Evolutionary conservation across 1,284 basidiomycete species (phyloP).

Genomic region (Albatrellus sp.): DNA sequence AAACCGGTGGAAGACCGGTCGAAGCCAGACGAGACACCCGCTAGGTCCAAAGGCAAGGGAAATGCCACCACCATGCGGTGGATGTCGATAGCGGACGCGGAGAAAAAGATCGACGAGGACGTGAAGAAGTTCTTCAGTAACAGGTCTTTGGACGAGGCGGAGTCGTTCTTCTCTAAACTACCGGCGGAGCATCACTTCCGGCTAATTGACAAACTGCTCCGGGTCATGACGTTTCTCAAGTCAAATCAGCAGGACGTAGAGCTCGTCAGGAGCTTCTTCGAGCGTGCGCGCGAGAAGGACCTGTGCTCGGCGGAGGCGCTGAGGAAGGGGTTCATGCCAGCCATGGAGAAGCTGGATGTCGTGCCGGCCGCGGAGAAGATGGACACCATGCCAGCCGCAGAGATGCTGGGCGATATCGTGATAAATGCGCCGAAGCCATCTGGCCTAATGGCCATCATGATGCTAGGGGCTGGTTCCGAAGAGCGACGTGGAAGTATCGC

Average conservation of each 20-base stretch:
- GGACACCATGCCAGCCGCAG: conserved; percentile 49
- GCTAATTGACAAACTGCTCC: conserved; percentile 69
- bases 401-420: conserved; percentile 75
- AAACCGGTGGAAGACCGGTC: conserved; percentile 31
- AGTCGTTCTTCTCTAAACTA: conserved; percentile 70
- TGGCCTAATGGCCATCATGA: conserved; percentile 60
- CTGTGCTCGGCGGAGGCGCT: conserved; percentile 44
- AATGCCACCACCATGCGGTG: conserved; percentile 20
- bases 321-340: conserved; percentile 59
- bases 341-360: no score
- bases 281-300: conserved; percentile 39
- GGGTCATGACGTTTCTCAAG: conserved; percentile 61
- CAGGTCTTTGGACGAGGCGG: conserved; percentile 76
- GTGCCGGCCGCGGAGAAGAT: no score
- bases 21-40: conserved; percentile 33
- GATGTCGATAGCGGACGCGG: conserved; percentile 63
- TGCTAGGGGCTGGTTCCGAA: conserved; percentile 50
- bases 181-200: conserved; percentile 48
- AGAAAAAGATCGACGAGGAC: conserved; percentile 74
- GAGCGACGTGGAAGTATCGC: no score
- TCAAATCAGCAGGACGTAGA: conserved; percentile 78
- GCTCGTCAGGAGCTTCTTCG: conserved; percentile 62
- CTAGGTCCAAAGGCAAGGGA: no score
- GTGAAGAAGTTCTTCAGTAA: conserved; percentile 67
- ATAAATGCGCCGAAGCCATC: conserved; percentile 86